Evolutionary conservation across 2,329 filamentous ascomycete genomes (phyloP).

Genomic region (Colletotrichum cereale): DNA sequence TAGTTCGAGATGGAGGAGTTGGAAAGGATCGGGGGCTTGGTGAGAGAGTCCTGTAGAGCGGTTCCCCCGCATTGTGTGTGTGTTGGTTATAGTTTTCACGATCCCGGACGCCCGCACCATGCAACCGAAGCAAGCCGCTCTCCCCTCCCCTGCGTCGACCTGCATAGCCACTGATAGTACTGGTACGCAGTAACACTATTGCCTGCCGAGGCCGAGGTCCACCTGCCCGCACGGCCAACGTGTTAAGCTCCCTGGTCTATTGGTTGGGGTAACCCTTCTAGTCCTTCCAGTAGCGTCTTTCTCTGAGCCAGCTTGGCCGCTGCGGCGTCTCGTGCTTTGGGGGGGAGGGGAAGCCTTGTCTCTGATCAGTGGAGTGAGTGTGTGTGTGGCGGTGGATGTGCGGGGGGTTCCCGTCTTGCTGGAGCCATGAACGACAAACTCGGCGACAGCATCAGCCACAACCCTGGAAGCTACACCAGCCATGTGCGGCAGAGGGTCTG

Average conservation of each 20-base stretch:
- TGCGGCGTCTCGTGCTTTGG: constrained; percentile 5
- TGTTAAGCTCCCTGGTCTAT: constrained; percentile 11
- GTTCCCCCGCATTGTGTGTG: constrained; percentile 32
- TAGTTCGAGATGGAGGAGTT: not conserved
- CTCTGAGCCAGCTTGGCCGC: not conserved
- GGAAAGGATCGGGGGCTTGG: not conserved
- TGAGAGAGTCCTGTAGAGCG: not conserved
- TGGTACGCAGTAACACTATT: too few relatives aligned
- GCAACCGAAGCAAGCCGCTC: constrained; percentile 30
- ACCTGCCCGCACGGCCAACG: not conserved
- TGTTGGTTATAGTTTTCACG: constrained; percentile 20
- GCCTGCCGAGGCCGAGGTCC: constrained; percentile 16
- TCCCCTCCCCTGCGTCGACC: constrained; percentile 2
- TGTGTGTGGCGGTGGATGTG: not conserved
- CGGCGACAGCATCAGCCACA: too few relatives aligned
- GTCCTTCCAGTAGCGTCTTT: constrained; percentile 26
- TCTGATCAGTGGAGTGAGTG: not conserved
- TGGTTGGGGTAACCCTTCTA: constrained; percentile 33
- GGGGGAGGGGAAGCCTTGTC: not conserved
- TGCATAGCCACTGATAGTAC: not conserved
- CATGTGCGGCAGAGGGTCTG: too few relatives aligned
- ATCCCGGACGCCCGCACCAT: constrained; percentile 4
- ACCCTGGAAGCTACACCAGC: too few relatives aligned
- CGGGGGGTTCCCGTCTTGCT: constrained; percentile 5
- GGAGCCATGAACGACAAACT: constrained; percentile 5